phyloP scores from a whole-genome alignment of 1,284 basidiomycete species.

The Trichosporon faecale region DNA sequence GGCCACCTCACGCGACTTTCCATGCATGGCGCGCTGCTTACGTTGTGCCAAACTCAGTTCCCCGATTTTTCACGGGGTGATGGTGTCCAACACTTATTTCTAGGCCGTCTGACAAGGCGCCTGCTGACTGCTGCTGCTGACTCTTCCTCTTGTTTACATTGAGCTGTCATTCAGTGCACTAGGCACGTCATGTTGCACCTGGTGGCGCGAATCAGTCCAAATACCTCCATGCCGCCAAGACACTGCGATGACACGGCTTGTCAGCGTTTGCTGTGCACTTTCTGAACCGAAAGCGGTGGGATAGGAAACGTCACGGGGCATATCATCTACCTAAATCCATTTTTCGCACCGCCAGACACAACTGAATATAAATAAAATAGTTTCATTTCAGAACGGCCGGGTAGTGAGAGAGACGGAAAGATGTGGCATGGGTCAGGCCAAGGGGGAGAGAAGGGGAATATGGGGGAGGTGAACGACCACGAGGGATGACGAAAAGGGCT shows the following conservation, averaged over 20 bases:
- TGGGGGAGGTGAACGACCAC: background rate
- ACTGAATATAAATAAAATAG: constrained; percentile 20
- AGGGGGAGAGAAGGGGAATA: constrained; percentile 15
- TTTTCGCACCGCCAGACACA: constrained; percentile 12
- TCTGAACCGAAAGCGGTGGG: background rate
- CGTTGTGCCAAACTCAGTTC: background rate
- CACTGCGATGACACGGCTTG: background rate
- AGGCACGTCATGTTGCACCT: background rate
- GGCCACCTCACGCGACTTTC: background rate
- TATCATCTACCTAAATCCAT: constrained; percentile 22
- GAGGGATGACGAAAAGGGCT: constrained; percentile 13
- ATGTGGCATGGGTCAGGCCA: constrained; percentile 18
- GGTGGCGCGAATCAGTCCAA: background rate
- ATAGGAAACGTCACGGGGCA: constrained; percentile 20
- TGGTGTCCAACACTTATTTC: no score
- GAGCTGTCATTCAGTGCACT: background rate
- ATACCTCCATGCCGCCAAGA: background rate
- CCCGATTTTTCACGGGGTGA: background rate
- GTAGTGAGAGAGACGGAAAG: constrained; percentile 16
- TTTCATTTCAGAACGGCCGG: constrained; percentile 24
- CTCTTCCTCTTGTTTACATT: background rate
- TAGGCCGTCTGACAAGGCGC: background rate
- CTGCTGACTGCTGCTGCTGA: background rate
- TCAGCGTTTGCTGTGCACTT: background rate
- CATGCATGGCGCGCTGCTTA: background rate